Base-by-base conservation (phyloP, 129 eudicot genomes). In the Flaveria trinervia region DNA sequence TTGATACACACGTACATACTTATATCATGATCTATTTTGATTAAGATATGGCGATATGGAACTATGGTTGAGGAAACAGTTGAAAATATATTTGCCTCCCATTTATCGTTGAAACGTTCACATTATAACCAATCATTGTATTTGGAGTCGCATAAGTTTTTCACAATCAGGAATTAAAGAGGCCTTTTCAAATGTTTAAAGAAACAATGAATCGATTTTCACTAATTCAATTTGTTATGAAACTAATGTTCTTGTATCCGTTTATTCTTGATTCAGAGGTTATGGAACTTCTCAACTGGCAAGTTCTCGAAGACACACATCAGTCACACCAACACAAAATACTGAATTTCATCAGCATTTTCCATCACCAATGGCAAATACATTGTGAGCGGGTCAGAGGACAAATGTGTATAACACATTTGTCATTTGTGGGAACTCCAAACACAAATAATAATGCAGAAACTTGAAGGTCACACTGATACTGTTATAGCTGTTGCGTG, bases 361-460 rank as follows among this genome's bases (percentile, higher is more conserved):
- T 93, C 98, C 2, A 75, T 88, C 74, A 90, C 98, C 18, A 93
- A 90, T 56, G 97, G 97, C 73, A 93, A 90, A 77, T 88, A 88
- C 79, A 88, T 93, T 23, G 92, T 90, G 28, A 87, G 97, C 49
- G 98, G 98, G 1, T 93, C 96, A 0, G 98, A 93, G 84, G 98
- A 93, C 76, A 88, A 88, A 44, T 88, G 92, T 75, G 92, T 93
- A 18, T 93, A 20, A 20, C 22, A 20, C 22, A 20, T 20, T 20
- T 20, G 22, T 20, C 22, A 90, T 79, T 72, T 93, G 61, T 90
- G 98, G 98, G 98, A 93, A 73, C 96, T 93, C n/a, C 97, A 90
- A 75, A 79, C 90, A 41, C 79, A 89, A 77, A 88, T 86, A 79
- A 72, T 93, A 15, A 88, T 93, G 64, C 97, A 93, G 67, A 90